Evolutionary conservation across 768 basidiomycete species (phyloP).

Genomic region (Tricholomella constricta): DNA sequence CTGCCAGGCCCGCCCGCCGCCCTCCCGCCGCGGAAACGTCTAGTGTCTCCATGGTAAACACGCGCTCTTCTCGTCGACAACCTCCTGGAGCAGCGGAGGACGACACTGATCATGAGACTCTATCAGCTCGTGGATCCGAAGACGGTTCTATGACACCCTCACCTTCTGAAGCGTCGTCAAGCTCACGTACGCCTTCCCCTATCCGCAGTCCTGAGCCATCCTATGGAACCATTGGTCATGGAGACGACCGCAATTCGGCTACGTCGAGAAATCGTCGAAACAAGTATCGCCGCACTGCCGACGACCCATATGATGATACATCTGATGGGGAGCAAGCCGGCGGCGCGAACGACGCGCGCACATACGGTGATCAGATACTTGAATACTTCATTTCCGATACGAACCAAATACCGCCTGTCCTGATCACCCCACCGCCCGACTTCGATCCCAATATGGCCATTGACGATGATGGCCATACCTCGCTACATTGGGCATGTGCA

Average conservation of each 20-base stretch:
- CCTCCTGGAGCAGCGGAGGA: slow-evolving; percentile 48
- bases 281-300: slow-evolving; percentile 47
- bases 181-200: slow-evolving; percentile 93
- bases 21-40: slow-evolving; percentile 39
- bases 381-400: slow-evolving; percentile 99
- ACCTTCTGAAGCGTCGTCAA: slow-evolving; percentile 81
- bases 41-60: slow-evolving; percentile 42
- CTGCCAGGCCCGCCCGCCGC: slow-evolving; percentile 54
- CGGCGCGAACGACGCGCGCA: slow-evolving; percentile 53
- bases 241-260: slow-evolving; percentile 38
- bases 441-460: slow-evolving; percentile 96
- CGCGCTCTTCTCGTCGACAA: slow-evolving; percentile 64
- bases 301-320: slow-evolving; percentile 46
- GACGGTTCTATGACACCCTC: slow-evolving; percentile 91
- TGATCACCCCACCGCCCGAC: slow-evolving; percentile 85
- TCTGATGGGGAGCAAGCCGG: slow-evolving; percentile 50
- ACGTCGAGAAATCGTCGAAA: slow-evolving; percentile 41
- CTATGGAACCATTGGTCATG: slow-evolving; percentile 42
- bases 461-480: slow-evolving; percentile 97
- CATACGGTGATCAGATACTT: slow-evolving; percentile 94
- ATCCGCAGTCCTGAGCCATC: slow-evolving; percentile 60
- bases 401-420: slow-evolving; percentile 82
- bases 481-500: slow-evolving; percentile 97
- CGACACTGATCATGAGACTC: slow-evolving; percentile 61
- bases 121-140: slow-evolving; percentile 77